A percentile compares a stretch with the other conserved stretches of the same genome.
These are phyloP conservation scores for Dactylellina haptotyla DNA, from an alignment of 2,329 filamentous ascomycete genomes.

Conservation along the genomic window DNA sequence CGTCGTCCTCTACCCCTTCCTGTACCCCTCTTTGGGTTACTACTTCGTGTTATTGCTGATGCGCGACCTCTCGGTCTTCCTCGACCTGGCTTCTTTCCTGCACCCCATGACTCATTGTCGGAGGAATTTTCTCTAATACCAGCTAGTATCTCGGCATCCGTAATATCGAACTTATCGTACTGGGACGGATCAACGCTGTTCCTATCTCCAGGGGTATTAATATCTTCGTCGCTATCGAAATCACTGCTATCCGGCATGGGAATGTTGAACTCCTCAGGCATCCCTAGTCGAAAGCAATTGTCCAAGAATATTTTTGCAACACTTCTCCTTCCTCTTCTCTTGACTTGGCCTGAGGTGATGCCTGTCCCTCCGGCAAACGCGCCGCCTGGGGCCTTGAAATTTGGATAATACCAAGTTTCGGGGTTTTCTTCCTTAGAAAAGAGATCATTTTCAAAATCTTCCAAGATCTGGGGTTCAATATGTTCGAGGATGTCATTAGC, in stretches of 20 bases:
- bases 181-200: slow-evolving; percentile 23
- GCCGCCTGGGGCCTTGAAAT: slow-evolving; percentile 38
- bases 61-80: slow-evolving; percentile 34
- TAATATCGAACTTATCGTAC: slow-evolving; percentile 53
- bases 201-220: background rate
- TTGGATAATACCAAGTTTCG: slow-evolving; percentile 49
- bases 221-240: slow-evolving; percentile 5
- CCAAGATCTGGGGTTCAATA: slow-evolving; percentile 27
- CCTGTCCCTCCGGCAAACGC: slow-evolving; percentile 42
- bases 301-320: slow-evolving; percentile 32
- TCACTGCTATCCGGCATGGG: slow-evolving; percentile 41
- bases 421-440: slow-evolving; percentile 44
- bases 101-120: slow-evolving; percentile 44
- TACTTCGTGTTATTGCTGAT: slow-evolving; percentile 13
- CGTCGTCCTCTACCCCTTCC: slow-evolving; percentile 20
- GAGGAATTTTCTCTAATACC: slow-evolving; percentile 40
- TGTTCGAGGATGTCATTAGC: slow-evolving; percentile 22
- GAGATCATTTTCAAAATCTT: slow-evolving; percentile 43
- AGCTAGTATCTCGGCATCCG: slow-evolving; percentile 39
- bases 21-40: slow-evolving; percentile 1
- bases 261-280: slow-evolving; percentile 44
- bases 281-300: slow-evolving; percentile 30
- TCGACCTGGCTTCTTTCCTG: slow-evolving; percentile 5
- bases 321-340: slow-evolving; percentile 36
- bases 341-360: slow-evolving; percentile 31